phyloP scores from a whole-genome alignment of 1,284 basidiomycete genomes.

The Ustilago crameri region DNA sequence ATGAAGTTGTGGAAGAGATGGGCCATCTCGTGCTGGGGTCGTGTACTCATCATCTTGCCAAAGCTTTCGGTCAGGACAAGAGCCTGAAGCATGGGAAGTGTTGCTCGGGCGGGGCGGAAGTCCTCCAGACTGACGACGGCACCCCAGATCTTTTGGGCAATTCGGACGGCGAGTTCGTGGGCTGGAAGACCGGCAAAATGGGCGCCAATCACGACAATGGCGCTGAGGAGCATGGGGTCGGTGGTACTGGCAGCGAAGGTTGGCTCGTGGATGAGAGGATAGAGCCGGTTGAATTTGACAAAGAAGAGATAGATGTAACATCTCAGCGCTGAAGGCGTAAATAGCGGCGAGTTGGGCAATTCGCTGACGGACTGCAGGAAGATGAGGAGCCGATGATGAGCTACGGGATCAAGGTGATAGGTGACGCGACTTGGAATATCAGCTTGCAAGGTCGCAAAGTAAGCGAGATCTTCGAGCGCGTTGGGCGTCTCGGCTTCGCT shows the following conservation, averaged over 20 bases:
- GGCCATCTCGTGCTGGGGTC: conserved; percentile 58
- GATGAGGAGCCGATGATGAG: conserved; percentile 48
- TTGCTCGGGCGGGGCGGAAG: conserved; percentile 55
- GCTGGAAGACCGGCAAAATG: conserved; percentile 56
- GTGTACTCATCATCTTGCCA: conserved; percentile 56
- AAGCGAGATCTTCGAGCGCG: conserved; percentile 55
- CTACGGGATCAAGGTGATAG: conserved; percentile 47
- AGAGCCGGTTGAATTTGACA: conserved; percentile 52
- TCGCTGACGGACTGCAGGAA: conserved; percentile 55
- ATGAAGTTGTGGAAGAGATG: conserved; percentile 62
- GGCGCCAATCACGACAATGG: conserved; percentile 54
- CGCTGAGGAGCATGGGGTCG: conserved; percentile 54
- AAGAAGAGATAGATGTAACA: conserved; percentile 60
- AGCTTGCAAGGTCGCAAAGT: conserved; percentile 54
- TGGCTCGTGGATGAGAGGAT: conserved; percentile 57
- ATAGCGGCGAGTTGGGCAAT: conserved; percentile 53
- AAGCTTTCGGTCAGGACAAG: conserved; percentile 55
- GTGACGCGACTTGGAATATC: conserved; percentile 48
- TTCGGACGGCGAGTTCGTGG: conserved; percentile 51
- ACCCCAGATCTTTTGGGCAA: conserved; percentile 58
- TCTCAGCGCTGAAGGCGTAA: conserved; percentile 50
- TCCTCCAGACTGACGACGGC: conserved; percentile 56
- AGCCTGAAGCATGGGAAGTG: conserved; percentile 56
- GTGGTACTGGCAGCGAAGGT: conserved; percentile 53
- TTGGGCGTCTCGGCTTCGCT: conserved; percentile 49